Conservation (phyloP, 2,329 filamentous ascomycete genomes). For the Aspergillus caelatus region DNA sequence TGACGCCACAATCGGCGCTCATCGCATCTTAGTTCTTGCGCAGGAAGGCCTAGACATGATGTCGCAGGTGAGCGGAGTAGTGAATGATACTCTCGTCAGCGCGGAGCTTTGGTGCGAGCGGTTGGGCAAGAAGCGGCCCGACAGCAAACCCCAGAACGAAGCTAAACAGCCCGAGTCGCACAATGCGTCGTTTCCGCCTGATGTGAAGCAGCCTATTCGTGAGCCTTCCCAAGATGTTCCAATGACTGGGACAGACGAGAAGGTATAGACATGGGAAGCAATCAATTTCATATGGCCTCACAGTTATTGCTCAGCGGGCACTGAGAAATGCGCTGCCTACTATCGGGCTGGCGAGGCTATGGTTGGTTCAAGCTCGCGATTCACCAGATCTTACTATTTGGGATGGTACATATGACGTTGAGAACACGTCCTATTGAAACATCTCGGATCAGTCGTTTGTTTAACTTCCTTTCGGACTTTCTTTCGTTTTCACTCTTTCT, state of each 20-base stretch:
- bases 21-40: slow-evolving; percentile 80
- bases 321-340: slow-evolving; percentile 7
- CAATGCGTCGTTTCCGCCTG: slow-evolving; percentile 25
- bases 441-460: neutral
- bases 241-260: slow-evolving; percentile 40
- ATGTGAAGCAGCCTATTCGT: slow-evolving; percentile 32
- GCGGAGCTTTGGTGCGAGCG: slow-evolving; percentile 90
- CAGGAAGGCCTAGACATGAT: slow-evolving; percentile 94
- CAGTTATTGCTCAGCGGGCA: slow-evolving; percentile 8
- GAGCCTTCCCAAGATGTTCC: slow-evolving; percentile 34
- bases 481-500: neutral
- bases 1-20: slow-evolving; percentile 62
- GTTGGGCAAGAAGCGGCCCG: slow-evolving; percentile 59
- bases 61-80: slow-evolving; percentile 81
- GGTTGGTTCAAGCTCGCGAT: neutral
- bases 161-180: slow-evolving; percentile 20
- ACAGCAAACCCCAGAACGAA: slow-evolving; percentile 27
- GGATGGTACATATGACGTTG: neutral
- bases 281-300: neutral
- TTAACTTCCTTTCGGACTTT: neutral
- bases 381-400: neutral
- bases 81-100: slow-evolving; percentile 85
- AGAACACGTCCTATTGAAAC: neutral
- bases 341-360: neutral
- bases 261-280: slow-evolving; percentile 21